Percentiles rank a stretch among this genome's conserved stretches.
Conservation (phyloP, 805 yeast genomes). For the Saturnispora ahearnii region DNA sequence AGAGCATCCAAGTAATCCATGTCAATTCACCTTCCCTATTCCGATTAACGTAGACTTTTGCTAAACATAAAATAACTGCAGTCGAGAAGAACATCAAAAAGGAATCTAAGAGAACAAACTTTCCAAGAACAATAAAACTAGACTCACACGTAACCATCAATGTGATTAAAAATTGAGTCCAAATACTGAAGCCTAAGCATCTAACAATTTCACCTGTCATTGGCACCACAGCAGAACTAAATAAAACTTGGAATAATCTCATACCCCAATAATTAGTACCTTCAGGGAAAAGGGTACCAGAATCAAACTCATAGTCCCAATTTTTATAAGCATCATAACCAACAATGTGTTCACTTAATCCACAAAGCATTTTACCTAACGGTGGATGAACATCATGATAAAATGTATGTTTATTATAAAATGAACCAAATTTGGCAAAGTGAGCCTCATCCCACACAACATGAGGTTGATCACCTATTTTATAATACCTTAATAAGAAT, state of each 20-base stretch:
- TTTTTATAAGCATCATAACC: constrained; percentile 46
- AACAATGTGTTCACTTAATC: constrained; percentile 71
- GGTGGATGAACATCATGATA: constrained; percentile 88
- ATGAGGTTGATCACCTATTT: constrained; percentile 57
- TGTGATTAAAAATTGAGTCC: constrained; percentile 52
- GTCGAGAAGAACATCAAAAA: constrained; percentile 70
- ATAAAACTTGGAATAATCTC: constrained; percentile 65
- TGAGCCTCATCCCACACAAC: constrained; percentile 99
- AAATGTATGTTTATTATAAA: constrained; percentile 68
- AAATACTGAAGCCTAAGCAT: constrained; percentile 41
- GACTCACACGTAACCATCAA: constrained; percentile 61
- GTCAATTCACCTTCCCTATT: constrained; percentile 29
- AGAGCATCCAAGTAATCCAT: constrained; percentile 44
- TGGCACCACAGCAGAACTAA: constrained; percentile 60
- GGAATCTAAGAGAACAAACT: constrained; percentile 68
- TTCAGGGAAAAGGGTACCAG: constrained; percentile 58
- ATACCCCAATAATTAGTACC: constrained; percentile 50
- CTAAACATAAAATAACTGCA: constrained; percentile 53
- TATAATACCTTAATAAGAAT: constrained; percentile 28
- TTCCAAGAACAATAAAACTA: constrained; percentile 60
- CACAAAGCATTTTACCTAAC: constrained; percentile 72
- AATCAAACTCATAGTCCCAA: constrained; percentile 54
- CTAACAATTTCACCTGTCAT: constrained; percentile 63
- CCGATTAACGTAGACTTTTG: constrained; percentile 44
- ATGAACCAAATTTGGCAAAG: constrained; percentile 82